Base-by-base conservation (phyloP, 768 basidiomycete species). In the Coprinopsis strossmayeri region DNA sequence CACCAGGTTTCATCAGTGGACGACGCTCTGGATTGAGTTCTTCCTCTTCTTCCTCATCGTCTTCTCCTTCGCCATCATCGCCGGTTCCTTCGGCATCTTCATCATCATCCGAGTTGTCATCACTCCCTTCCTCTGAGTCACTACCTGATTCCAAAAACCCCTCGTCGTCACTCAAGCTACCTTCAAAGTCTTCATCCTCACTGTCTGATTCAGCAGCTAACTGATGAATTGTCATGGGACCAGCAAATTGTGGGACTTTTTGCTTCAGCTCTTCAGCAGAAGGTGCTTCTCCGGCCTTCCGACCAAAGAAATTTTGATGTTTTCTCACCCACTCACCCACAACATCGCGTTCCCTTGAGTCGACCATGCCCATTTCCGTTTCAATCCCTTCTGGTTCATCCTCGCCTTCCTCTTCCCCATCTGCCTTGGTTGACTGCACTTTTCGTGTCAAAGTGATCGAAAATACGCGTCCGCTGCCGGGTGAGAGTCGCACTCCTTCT, bases 321-420 rank as follows among this genome's bases (percentile, higher is more conserved):
- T 68, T 65, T 38, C 77, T 66, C n/a, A 80, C 74, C 88, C 88
- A 90, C 25, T 73, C 70, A 28, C 70, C 66, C 42, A 90, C 81
- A 20, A 76, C 73, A 30, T 81, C 78, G 56, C 81, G 76, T 59
- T 89, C 86, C 54, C 69, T 71, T 23, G 77, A 78, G 53, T 90
- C 87, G 3, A 90, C 73, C 76, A 87, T 80, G 25, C 74, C 72
- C 57, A 90, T 85, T 57, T 80, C 78, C 1, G 79, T 79, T 60
- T 87, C 84, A 38, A 77, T 67, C 21, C 39, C 48, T n/a, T 49
- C 18, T 15, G 18, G 24, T 17, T 50, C 39, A 12, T 30, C 20
- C 18, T 46, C 17, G 13, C 3, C 37, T 23, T 62, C 67, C 21
- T 63, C 66, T n/a, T 60, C 65, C 1, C 57, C 63, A 9, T 41